phyloP scores from a whole-genome alignment of 768 basidiomycete genomes.

The Gymnopilus dilepis region DNA sequence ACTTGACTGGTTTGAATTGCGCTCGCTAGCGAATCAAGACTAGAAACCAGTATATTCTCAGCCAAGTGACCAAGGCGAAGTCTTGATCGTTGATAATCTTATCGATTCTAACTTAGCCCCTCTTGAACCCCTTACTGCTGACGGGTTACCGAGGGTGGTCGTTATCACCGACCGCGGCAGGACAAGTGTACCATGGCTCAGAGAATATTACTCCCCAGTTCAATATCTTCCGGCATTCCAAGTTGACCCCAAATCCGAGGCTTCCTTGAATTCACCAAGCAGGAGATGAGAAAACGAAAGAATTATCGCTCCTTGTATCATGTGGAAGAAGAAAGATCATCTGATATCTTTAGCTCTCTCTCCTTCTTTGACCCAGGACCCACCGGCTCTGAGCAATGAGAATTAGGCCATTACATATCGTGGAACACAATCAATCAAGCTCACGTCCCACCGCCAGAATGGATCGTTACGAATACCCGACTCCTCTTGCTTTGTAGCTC shows the following conservation, averaged over 20 bases:
- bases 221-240: background rate
- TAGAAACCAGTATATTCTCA: too few species aligned
- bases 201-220: too few species aligned
- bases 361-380: background rate
- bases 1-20: too few species aligned
- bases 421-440: constrained; percentile 14
- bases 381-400: constrained; percentile 3
- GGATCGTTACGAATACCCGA: constrained; percentile 8
- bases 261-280: background rate
- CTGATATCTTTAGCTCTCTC: constrained; percentile 17
- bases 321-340: constrained; percentile 15
- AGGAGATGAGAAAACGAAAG: background rate
- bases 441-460: background rate
- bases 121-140: too few species aligned
- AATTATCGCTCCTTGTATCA: constrained; percentile 20
- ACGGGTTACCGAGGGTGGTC: too few species aligned
- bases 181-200: too few species aligned
- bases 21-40: too few species aligned
- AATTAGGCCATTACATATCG: constrained; percentile 4
- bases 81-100: too few species aligned
- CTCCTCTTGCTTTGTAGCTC: constrained; percentile 9
- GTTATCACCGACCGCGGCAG: background rate
- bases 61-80: too few species aligned
- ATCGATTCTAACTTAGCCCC: background rate
- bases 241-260: background rate